Base-by-base conservation (phyloP, 2,329 filamentous ascomycete species). In the Septoria linicola region DNA sequence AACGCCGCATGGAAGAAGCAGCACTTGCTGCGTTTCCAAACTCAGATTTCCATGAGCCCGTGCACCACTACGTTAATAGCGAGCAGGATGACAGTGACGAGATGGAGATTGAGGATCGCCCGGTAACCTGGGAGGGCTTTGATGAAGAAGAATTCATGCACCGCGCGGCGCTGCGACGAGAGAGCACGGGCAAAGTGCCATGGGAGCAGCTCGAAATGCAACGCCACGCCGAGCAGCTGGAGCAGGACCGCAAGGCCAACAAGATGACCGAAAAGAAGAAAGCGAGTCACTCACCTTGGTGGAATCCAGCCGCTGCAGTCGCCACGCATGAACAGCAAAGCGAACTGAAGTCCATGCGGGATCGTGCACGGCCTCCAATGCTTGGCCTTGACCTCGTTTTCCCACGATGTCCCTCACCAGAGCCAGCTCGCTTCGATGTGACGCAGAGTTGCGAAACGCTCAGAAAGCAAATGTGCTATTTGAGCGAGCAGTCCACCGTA, bases 201-300 rank as follows among this genome's bases (percentile, higher is more conserved):
- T 92, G 87, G 84, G 89, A 89, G 66, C 78, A 93, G 64, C 80
- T 84, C 62, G 85, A 89, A 61, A 88, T 93, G 86, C 86, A 88
- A 60, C 80, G 84, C 61, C 86, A 92, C 69, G 86, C 84, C 44
- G 82, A 88, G 60, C 76, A 84, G 61, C 68, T 84, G 41, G 78
- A 83, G 55, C 72, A 77, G 59, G 76, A 76, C 49, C 71, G 72
- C 51, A 70, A 72, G 61, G 68, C 72, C 51, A 71, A 72, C 59
- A 58, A 71, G 55, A 67, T 62, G 7, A 68, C 66, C n/a, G 52
- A 62, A 42, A 50, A 62, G 48, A 54, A 62, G 48, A 53, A 60
- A 43, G 51, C 59, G 20, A 49, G 53, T 23, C 44, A 55, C 16
- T 67, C 63, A 3, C 66, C 66, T 10, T 76, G 73, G 67, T 72